Evolutionary conservation across 2,329 filamentous ascomycete genomes (phyloP), one percentile per base, ranked within the genome.

Genomic region (Cladosporium sp.): DNA sequence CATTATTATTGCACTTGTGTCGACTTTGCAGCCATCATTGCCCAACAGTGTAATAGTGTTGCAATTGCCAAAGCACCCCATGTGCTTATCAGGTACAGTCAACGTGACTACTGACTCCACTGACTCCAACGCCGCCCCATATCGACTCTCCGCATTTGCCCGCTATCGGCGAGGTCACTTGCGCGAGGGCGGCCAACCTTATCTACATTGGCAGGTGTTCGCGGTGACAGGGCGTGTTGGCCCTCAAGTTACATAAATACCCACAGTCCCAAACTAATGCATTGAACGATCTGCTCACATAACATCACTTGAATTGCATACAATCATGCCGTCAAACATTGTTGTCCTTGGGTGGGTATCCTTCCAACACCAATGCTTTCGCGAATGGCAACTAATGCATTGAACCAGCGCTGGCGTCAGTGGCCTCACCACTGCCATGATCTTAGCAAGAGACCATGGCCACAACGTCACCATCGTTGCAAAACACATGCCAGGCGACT

Each of bases 401-500:
- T 21, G 52, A 55, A 28, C 21, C 29, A 89, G 87, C 61, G 88
- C 88, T 61, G 88, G 88, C 56, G 87, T 91, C 6, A 82, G 86
- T 35, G 88, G 88, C 29, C 81, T 91, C 62, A 90, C 88, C 2
- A 89, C 87, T 1, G 88, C 88, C 40, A 80, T 89, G 28, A 78
- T 87, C 18, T 79, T 90, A 16, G 88, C 88, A 14, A 81, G 82
- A 66, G 83, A 87, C 71, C 77, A 80, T 5, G 72, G 78, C 12
- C 84, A 88, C 70, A 80, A 81, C 29, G 79, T 96, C 69, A 93
- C 91, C 0, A 82, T 96, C 40, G 82, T 92, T 35, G 90, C 92
- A 5, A 96, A 94, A 74, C 91, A 96, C 76, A 95, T 97, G 90
- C 93, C 93, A 0, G 93, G 93, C 40, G 93, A 97, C 80, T 95